phyloP scores from a whole-genome alignment of 2,329 filamentous ascomycete species.

The Trichoderma sp. region DNA sequence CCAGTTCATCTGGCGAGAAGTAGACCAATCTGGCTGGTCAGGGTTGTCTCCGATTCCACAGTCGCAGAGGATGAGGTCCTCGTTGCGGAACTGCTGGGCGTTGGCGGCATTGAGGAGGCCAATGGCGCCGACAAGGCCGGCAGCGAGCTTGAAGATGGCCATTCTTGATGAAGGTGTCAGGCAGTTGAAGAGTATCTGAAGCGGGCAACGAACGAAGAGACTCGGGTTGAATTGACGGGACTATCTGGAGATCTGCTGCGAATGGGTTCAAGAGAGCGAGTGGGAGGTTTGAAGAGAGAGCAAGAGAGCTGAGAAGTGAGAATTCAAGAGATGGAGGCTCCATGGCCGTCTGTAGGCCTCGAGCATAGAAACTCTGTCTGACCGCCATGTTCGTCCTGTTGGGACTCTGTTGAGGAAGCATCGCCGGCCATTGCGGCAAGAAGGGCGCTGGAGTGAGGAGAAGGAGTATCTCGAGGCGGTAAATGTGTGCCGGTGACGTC shows the following conservation, averaged over 20 bases:
- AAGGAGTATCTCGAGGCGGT: conserved; percentile 1
- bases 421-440: conserved; percentile 14
- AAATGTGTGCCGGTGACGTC: background rate
- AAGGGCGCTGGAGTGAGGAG: background rate
- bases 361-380: background rate
- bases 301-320: background rate
- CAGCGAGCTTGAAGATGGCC: conserved; percentile 34
- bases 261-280: background rate
- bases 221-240: background rate
- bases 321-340: background rate
- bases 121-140: conserved; percentile 32
- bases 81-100: conserved; percentile 38
- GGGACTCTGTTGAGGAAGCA: conserved; percentile 2
- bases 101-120: conserved; percentile 32
- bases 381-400: conserved; percentile 7
- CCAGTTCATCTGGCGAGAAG: conserved; percentile 50
- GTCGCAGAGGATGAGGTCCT: conserved; percentile 47
- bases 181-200: background rate
- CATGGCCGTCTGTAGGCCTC: background rate
- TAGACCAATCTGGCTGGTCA: conserved; percentile 46
- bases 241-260: background rate
- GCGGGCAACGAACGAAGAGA: background rate
- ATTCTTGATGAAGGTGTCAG: conserved; percentile 30
- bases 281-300: background rate
- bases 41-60: conserved; percentile 48